phyloP scores from a whole-genome alignment of 139 green algal species.

The Tetradesmus lagerheimii region DNA sequence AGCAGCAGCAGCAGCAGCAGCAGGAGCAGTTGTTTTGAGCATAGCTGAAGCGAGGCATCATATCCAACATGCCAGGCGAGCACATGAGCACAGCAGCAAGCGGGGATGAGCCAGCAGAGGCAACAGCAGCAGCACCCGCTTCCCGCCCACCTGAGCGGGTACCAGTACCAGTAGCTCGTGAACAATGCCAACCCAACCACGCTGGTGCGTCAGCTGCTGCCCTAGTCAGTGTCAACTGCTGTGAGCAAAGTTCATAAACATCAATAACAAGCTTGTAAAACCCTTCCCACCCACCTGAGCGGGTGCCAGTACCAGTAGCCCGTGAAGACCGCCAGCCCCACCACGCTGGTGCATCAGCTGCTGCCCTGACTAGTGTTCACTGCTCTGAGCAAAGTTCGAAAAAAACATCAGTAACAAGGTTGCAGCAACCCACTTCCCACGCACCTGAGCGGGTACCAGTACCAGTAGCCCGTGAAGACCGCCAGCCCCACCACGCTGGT shows the following conservation, averaged over 20 bases:
- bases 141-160: conserved; percentile 32
- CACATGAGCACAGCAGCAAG: too few species aligned
- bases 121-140: not conserved
- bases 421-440: too few species aligned
- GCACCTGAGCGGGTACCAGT: conserved; percentile 45
- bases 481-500: conserved; percentile 91
- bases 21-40: too few species aligned
- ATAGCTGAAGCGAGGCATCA: too few species aligned
- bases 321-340: conserved; percentile 94
- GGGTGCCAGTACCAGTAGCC: conserved; percentile 90
- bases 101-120: too few species aligned
- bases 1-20: not conserved
- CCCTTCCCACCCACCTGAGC: conserved; percentile 24
- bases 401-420: too few species aligned
- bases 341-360: conserved; percentile 85
- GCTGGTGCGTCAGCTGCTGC: conserved; percentile 81
- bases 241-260: too few species aligned
- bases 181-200: conserved; percentile 95
- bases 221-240: too few species aligned
- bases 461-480: conserved; percentile 98
- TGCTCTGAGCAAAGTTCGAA: too few species aligned
- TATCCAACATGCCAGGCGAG: too few species aligned
- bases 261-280: too few species aligned
- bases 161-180: conserved; percentile 92
- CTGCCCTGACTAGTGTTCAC: too few species aligned